Conservation (phyloP, 2,329 filamentous ascomycete species). For the Calonectria leucothoes region DNA sequence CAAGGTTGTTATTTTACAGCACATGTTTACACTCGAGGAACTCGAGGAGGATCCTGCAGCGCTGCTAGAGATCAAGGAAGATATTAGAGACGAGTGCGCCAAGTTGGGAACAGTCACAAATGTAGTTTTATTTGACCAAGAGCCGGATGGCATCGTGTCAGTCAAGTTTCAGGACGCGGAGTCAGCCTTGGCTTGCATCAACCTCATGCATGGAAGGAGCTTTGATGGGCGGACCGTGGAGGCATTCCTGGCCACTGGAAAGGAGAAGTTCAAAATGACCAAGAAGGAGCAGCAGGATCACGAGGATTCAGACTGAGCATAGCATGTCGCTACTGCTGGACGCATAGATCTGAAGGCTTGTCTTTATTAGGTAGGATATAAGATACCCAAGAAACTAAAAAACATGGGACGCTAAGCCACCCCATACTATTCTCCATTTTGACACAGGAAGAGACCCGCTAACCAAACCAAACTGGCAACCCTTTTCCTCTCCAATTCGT, state of each 20-base stretch:
- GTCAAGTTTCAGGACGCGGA: conserved; percentile 82
- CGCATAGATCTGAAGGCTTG: conserved; percentile 11
- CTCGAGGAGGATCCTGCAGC: conserved; percentile 86
- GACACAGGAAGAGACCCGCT: neutral
- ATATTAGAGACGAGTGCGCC: conserved; percentile 89
- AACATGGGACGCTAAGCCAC: conserved; percentile 15
- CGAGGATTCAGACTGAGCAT: conserved; percentile 47
- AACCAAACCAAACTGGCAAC: neutral
- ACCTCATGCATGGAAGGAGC: conserved; percentile 81
- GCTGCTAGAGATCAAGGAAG: conserved; percentile 91
- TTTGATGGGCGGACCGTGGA: conserved; percentile 80
- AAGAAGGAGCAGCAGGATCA: conserved; percentile 66
- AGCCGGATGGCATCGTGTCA: conserved; percentile 85
- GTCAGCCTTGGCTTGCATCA: conserved; percentile 78
- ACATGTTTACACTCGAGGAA: conserved; percentile 92
- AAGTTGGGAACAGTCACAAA: conserved; percentile 92
- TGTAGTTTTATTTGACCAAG: conserved; percentile 89
- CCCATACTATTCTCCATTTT: neutral
- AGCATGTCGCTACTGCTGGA: neutral
- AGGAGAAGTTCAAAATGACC: conserved; percentile 79
- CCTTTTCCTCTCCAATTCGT: neutral
- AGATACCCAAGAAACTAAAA: conserved; percentile 40
- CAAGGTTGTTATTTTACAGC: conserved; percentile 86
- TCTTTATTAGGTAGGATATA: conserved; percentile 37
- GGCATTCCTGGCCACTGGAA: conserved; percentile 77